phyloP scores from a whole-genome alignment of 139 green algal genomes.

The Pedinophyceae sp. region DNA sequence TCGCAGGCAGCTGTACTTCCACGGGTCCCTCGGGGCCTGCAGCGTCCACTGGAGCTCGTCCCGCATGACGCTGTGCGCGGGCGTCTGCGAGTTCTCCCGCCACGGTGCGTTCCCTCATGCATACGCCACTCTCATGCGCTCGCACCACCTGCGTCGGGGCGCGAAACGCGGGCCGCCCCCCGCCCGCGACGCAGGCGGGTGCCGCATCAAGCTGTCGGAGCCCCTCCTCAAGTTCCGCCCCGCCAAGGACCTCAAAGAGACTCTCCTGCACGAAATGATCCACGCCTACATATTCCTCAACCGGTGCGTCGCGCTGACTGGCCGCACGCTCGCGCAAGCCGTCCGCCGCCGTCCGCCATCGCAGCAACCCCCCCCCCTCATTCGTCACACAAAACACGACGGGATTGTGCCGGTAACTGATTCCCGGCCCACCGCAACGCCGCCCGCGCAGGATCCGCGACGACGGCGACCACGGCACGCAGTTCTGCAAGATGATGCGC shows the following conservation, averaged over 20 bases:
- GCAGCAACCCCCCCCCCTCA: no score
- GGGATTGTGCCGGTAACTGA: no score
- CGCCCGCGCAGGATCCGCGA: no score
- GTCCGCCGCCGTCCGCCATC: no score
- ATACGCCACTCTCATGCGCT: no score
- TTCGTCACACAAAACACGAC: no score
- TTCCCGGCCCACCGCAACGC: no score
- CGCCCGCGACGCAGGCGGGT: constrained; percentile 22
- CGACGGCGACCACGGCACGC: constrained; percentile 35
- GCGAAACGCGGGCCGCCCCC: not conserved
- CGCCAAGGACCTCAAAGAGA: constrained; percentile 50
- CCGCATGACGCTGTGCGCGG: constrained; percentile 64
- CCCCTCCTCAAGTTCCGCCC: constrained; percentile 59
- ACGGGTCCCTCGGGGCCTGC: constrained; percentile 27
- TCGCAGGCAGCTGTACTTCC: constrained; percentile 51
- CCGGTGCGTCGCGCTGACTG: no score
- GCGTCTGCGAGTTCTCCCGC: constrained; percentile 38
- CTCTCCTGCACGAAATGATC: constrained; percentile 79
- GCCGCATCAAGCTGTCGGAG: constrained; percentile 49
- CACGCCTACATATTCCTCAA: constrained; percentile 48
- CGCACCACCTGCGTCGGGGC: no score
- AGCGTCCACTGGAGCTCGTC: constrained; percentile 55
- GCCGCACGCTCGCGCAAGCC: no score
- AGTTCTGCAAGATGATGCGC: constrained; percentile 32
- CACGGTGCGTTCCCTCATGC: no score